phyloP scores from a whole-genome alignment of 306 rosid species.

The Quercus agrifolia region DNA sequence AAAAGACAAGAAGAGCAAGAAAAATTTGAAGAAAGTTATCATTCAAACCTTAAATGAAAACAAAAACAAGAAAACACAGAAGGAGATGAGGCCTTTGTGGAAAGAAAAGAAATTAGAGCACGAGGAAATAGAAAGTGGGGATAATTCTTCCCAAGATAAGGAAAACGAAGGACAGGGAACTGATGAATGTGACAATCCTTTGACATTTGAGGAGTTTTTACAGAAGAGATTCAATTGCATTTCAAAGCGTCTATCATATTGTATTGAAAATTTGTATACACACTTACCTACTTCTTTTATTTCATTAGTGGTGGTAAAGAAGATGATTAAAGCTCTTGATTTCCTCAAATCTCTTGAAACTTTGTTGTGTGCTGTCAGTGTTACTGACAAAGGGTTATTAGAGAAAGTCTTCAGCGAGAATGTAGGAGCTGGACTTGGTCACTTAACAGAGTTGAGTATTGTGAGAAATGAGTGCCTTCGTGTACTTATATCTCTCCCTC shows the following conservation, averaged over 20 bases:
- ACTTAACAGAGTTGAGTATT: slow-evolving; percentile 3
- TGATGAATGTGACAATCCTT: neutral
- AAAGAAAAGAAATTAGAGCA: neutral
- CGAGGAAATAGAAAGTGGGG: neutral
- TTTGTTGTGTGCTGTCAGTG: neutral
- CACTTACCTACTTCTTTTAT: slow-evolving; percentile 52
- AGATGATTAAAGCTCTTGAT: slow-evolving; percentile 28
- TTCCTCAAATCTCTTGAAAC: slow-evolving; percentile 20
- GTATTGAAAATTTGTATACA: slow-evolving; percentile 20
- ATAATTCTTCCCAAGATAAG: neutral
- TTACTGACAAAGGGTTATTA: slow-evolving; percentile 5
- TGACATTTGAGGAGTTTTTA: slow-evolving; percentile 26
- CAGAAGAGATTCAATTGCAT: slow-evolving; percentile 8
- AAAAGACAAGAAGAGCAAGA: neutral
- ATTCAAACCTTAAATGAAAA: neutral
- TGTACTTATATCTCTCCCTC: slow-evolving; percentile 24
- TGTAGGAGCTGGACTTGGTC: neutral
- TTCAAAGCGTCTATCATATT: slow-evolving; percentile 9
- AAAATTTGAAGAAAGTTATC: slow-evolving; percentile 15
- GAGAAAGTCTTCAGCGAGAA: neutral
- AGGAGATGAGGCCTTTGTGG: neutral
- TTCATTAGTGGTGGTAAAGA: slow-evolving; percentile 17
- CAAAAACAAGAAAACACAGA: neutral
- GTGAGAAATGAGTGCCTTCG: slow-evolving; percentile 6
- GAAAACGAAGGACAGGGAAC: neutral